Evolutionary conservation across 352 stramenopile species (phyloP), one percentile per base, ranked within the genome.

Genomic region (Phytophthora melonis): DNA sequence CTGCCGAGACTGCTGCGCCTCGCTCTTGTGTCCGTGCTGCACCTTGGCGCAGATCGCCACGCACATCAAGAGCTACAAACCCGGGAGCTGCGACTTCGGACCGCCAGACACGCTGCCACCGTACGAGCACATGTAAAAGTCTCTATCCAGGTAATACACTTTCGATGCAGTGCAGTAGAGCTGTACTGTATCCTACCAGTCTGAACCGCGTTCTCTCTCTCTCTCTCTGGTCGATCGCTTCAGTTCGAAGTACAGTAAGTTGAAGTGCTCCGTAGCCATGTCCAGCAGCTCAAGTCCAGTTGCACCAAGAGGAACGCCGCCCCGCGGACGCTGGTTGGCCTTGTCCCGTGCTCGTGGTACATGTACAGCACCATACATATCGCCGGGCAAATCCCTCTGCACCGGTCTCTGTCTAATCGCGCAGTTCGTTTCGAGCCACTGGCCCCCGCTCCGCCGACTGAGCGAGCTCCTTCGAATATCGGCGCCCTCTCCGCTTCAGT

Each of bases 21-120:
- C 77, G 5, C 68, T 80, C 30, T 79, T 75, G 14, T 86, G 80
- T 62, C 68, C 59, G 16, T 64, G 67, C 47, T 83, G 78, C 60
- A 66, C 63, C n/a, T n/a, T 83, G 23, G 78, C 77, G 8, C 80
- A 87, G 54, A 80, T 84, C 63, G 77, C 80, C 7, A 83, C 74
- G 6, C 80, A 87, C 53, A 66, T 77, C 54, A 77, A 84, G 58
- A 83, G 77, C 61, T 87, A 84, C 66, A 68, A 60, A 36, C 69
- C 77, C 18, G 77, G 74, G 3, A 70, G 64, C 53, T 87, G 80
- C 62, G 25, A 53, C 43, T 80, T 84, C 36, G 47, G 62, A 13
- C 62, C 68, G 2, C 49, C 30, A 19, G 74, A 82, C n/a, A 76
- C 66, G 13, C 68, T 84, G 41, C 63, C 69, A 3, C 3, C 63